Conservation (phyloP, 106 monocot genomes). For the Hemerocallis citrina region DNA sequence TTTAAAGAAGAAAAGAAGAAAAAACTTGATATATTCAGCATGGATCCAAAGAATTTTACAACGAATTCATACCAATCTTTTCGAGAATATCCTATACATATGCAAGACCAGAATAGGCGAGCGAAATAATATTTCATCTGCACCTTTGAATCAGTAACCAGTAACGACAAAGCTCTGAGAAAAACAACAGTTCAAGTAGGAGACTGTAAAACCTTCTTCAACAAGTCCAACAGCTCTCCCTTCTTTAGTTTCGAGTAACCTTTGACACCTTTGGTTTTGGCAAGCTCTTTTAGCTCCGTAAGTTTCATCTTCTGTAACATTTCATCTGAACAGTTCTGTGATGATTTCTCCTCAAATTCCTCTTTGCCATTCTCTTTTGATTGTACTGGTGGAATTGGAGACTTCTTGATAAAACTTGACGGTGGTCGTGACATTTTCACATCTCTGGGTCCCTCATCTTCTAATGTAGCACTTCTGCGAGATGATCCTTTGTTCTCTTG, state of each 20-base stretch:
- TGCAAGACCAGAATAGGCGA: too few species aligned
- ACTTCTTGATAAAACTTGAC: constrained; percentile 56
- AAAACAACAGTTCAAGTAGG: constrained; percentile 2
- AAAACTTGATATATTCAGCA: too few species aligned
- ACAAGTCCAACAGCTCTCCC: constrained; percentile 41
- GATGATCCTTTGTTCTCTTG: neutral
- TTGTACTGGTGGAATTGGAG: constrained; percentile 29
- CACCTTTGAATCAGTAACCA: too few species aligned
- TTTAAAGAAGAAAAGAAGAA: too few species aligned
- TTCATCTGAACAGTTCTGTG: neutral
- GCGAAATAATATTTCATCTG: too few species aligned
- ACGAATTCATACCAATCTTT: too few species aligned
- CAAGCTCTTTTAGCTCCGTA: constrained; percentile 56
- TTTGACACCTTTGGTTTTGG: constrained; percentile 39
- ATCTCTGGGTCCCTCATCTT: neutral
- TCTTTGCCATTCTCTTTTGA: neutral
- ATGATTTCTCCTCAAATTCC: neutral
- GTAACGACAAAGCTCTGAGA: too few species aligned
- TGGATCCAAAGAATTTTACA: too few species aligned
- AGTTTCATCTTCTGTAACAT: constrained; percentile 37
- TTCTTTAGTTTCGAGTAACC: constrained; percentile 66
- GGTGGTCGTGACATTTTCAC: constrained; percentile 21
- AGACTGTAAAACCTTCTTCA: constrained; percentile 22
- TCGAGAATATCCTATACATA: too few species aligned
- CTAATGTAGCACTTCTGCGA: neutral